Base-by-base conservation (phyloP, 345 rosid species). In the Eucalyptus regnans region DNA sequence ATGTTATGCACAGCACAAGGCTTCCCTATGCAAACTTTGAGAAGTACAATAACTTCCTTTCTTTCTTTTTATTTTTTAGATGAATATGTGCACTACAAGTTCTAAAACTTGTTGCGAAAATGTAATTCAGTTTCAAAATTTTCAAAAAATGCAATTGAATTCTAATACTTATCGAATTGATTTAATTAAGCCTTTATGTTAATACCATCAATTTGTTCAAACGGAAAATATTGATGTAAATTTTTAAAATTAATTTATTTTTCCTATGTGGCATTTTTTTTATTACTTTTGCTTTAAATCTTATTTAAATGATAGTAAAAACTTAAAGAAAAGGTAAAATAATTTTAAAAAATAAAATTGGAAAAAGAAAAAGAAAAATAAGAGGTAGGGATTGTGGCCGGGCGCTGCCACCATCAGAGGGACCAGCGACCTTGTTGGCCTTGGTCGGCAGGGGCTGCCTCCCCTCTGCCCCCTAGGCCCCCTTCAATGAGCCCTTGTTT, bases 191-290 rank as follows among this genome's bases (percentile, higher is more conserved):
- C 20, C 0, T 52, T 52, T 18, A 0, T 4, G 0, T 52, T 52
- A 52, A 52, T 52, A 52, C 0, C 25, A 52, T 52, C 0, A 52
- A 0, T 52, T 20, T 20, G 1, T 52, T 52, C 2, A 20, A 52
- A 1, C 0, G 0, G 0, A 51, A 51, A 51, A 51, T 17, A 0
- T 2, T 3, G 0, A 20, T 52, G 1, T 20, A 0, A 52, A 0
- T 20, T 20, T 52, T 52, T 52, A 0, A 52, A 52, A 52, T 52
- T 20, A 52, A 52, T 52, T 52, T 20, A 52, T 52, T 52, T 52
- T 52, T 52, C 9, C 25, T 20, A 52, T 7, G 58, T 20, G 9
- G 58, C 58, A 52, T 52, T 52, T 18, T 33, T 33, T 52, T 18
- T 20, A 18, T 52, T 52, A 7, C 25, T 3, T 52, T 52, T 52